Conservation (phyloP, 768 basidiomycete genomes). For the Mycena leptocephala region DNA sequence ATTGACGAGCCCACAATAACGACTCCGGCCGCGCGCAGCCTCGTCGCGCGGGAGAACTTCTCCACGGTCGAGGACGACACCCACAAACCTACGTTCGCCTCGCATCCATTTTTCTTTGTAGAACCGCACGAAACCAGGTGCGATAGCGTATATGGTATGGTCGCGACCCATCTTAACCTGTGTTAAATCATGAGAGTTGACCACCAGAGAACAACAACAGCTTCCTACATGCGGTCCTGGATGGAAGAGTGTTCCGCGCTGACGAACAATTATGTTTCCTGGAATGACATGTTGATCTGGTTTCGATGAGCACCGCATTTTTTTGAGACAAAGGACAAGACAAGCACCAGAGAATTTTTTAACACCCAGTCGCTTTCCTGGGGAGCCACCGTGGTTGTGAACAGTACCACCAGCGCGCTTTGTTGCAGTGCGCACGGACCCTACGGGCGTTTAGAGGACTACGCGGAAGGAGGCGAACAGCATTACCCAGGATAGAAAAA, state of each 20-base stretch:
- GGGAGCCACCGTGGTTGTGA: conserved; percentile 93
- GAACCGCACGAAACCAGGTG: conserved; percentile 95
- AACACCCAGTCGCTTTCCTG: conserved; percentile 93
- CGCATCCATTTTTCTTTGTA: conserved; percentile 88
- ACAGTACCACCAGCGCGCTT: conserved; percentile 97
- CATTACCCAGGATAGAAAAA: conserved; percentile 65
- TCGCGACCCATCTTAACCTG: conserved; percentile 95
- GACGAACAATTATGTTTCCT: conserved; percentile 96
- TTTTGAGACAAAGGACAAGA: background rate
- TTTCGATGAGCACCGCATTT: conserved; percentile 9
- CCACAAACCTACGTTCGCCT: conserved; percentile 85
- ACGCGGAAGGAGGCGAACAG: conserved; percentile 6
- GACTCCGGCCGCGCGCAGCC: conserved; percentile 80
- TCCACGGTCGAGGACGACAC: conserved; percentile 86
- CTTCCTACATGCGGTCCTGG: conserved; percentile 94
- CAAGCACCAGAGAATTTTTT: conserved; percentile 95
- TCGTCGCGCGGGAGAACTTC: conserved; percentile 93
- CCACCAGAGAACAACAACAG: conserved; percentile 54
- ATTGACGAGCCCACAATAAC: conserved; percentile 87
- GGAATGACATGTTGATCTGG: conserved; percentile 93
- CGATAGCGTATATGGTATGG: conserved; percentile 93
- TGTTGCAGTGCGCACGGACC: conserved; percentile 92
- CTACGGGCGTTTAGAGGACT: conserved; percentile 49
- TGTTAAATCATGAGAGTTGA: conserved; percentile 18
- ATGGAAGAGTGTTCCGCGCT: conserved; percentile 94